Base-by-base conservation (phyloP, 169 alveolate species). In the Sarcocystis neurona region DNA sequence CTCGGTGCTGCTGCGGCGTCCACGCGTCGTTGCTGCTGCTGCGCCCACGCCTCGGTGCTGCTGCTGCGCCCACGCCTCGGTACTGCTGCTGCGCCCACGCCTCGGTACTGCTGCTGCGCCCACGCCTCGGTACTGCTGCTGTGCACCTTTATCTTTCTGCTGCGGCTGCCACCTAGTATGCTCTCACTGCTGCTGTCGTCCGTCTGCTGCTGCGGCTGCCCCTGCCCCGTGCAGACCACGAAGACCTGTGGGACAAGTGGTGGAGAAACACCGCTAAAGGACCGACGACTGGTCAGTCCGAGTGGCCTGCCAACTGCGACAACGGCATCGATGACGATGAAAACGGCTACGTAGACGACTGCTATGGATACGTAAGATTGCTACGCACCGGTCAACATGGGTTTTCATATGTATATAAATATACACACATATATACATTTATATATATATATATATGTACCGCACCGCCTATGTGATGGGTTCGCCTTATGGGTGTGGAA, bases 341-440 rank as follows among this genome's bases (percentile, higher is more conserved):
- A 18, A 85, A 85, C 60, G 90, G 90, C 47, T 85, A 85, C 53
- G 58, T 85, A 23, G 90, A 85, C 30, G 90, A 85, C 90, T 85
- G 90, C 58, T 41, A 48, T 32, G 90, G 90, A 10, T 85, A 58
- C 75, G 90, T 85, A 48, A 85, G 90, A n/a, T n/a, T n/a, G n/a
- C n/a, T n/a, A n/a, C n/a, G n/a, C n/a, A n/a, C n/a, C n/a, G n/a
- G n/a, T n/a, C n/a, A n/a, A n/a, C 60, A n/a, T n/a, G n/a, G n/a
- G n/a, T n/a, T 18, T 50, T 10, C 18, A 2, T 58, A 58, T 58
- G n/a, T 12, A 58, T 12, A 10, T 58, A 5, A 10, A 2, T 58
- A 58, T 58, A 58, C n/a, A 58, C n/a, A 58, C 18, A 12, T 58
- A 58, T 58, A 58, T 58, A 58, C n/a, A 58, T 58, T 23, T 58